These are phyloP conservation scores for Lactifluus rugatus DNA, from an alignment of 768 basidiomycete genomes.

Conservation along the genomic window DNA sequence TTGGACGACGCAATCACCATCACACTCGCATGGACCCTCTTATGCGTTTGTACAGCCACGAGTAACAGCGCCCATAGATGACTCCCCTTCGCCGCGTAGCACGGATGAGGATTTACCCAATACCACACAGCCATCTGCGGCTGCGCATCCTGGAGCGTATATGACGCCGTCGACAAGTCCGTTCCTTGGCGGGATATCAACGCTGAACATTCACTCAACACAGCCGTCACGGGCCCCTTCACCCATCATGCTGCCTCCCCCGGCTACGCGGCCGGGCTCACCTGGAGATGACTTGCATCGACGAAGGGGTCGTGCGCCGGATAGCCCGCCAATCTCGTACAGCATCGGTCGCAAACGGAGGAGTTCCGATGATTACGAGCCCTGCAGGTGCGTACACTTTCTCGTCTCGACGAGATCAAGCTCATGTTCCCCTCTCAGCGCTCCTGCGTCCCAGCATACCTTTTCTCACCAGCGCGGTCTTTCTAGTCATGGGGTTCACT, in stretches of 20 bases:
- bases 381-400: slow-evolving; percentile 17
- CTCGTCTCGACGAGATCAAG: slow-evolving; percentile 21
- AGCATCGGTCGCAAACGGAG: slow-evolving; percentile 23
- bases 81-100: slow-evolving; percentile 61
- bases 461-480: slow-evolving; percentile 23
- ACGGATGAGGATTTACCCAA: slow-evolving; percentile 48
- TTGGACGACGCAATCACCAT: slow-evolving; percentile 24
- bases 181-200: slow-evolving; percentile 69
- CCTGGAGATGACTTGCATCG: slow-evolving; percentile 26
- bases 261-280: slow-evolving; percentile 33
- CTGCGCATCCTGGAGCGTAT: slow-evolving; percentile 25
- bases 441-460: slow-evolving; percentile 26
- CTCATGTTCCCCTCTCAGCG: slow-evolving; percentile 15
- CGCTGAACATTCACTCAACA: slow-evolving; percentile 64
- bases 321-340: slow-evolving; percentile 30
- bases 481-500: slow-evolving; percentile 10
- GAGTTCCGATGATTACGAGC: slow-evolving; percentile 25
- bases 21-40: slow-evolving; percentile 22
- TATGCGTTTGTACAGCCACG: slow-evolving; percentile 8
- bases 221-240: slow-evolving; percentile 64
- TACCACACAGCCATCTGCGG: slow-evolving; percentile 9
- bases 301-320: slow-evolving; percentile 24
- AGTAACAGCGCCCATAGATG: slow-evolving; percentile 29
- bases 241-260: slow-evolving; percentile 53
- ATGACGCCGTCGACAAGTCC: slow-evolving; percentile 67